Conservation (phyloP, 345 rosid species). For the Acer saccharum region DNA sequence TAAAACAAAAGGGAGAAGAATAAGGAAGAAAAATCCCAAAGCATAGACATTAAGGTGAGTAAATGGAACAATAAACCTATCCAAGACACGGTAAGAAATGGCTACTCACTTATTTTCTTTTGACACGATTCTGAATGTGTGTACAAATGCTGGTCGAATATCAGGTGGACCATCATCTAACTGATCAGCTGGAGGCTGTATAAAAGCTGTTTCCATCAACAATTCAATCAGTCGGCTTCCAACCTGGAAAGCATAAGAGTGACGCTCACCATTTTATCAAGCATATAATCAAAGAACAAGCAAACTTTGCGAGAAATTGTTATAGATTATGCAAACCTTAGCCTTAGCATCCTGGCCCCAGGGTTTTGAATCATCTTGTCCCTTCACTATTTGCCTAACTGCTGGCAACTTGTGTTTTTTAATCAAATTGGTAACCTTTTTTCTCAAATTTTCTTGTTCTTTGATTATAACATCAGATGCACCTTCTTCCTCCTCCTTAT, state of each 20-base stretch:
- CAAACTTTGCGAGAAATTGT: slow-evolving; percentile 8
- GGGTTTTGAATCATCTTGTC: slow-evolving; percentile 64
- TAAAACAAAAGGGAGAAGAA: background rate
- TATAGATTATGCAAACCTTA: slow-evolving; percentile 64
- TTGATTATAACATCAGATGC: slow-evolving; percentile 41
- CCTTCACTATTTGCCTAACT: slow-evolving; percentile 75
- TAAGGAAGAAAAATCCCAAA: slow-evolving; percentile 9
- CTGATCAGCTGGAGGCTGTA: slow-evolving; percentile 78
- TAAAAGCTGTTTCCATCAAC: slow-evolving; percentile 74
- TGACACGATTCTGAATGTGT: slow-evolving; percentile 51
- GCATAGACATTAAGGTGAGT: slow-evolving; percentile 18
- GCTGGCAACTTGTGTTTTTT: slow-evolving; percentile 82
- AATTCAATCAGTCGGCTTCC: slow-evolving; percentile 91
- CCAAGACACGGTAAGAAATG: slow-evolving; percentile 21
- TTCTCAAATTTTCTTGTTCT: slow-evolving; percentile 69
- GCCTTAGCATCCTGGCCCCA: slow-evolving; percentile 79
- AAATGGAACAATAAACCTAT: background rate
- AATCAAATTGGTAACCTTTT: slow-evolving; percentile 72
- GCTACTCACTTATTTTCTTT: slow-evolving; percentile 56
- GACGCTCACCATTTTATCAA: slow-evolving; percentile 14
- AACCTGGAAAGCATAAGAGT: slow-evolving; percentile 52
- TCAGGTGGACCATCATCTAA: slow-evolving; percentile 71
- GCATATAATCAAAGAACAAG: background rate
- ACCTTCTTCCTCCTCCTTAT: slow-evolving; percentile 39
- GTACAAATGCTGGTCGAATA: slow-evolving; percentile 90